A percentile compares a stretch with the other conserved stretches of the same genome.
These are phyloP conservation scores for Naematelia encephala DNA, from an alignment of 768 basidiomycete species.

Conservation along the genomic window DNA sequence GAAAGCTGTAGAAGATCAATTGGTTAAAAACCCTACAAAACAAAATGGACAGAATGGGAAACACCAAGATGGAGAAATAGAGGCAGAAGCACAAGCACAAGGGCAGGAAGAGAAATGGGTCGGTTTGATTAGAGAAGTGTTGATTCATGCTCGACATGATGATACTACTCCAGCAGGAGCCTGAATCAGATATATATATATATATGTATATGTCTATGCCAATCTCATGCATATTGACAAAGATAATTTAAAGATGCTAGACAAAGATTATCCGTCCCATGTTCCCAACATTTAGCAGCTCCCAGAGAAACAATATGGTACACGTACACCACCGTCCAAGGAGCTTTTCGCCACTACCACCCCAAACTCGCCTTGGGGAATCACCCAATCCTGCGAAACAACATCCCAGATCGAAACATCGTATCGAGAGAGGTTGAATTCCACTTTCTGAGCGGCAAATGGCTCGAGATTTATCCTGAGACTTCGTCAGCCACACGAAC, in stretches of 20 bases:
- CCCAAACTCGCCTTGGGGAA: conserved; percentile 38
- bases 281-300: too few species aligned
- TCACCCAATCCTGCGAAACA: conserved; percentile 37
- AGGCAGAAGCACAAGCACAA: conserved; percentile 49
- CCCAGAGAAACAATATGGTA: conserved; percentile 14
- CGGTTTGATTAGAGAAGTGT: conserved; percentile 64
- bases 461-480: conserved; percentile 42
- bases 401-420: conserved; percentile 49
- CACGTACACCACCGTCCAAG: conserved; percentile 26
- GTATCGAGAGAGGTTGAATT: conserved; percentile 42
- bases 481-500: conserved; percentile 2
- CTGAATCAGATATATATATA: too few species aligned
- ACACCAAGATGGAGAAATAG: too few species aligned
- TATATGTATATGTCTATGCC: too few species aligned
- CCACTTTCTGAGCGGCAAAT: conserved; percentile 27
- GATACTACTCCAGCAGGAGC: conserved; percentile 2
- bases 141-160: conserved; percentile 54
- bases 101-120: conserved; percentile 61
- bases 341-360: conserved; percentile 37
- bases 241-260: too few species aligned
- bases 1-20: conserved; percentile 59
- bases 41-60: too few species aligned
- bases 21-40: too few species aligned
- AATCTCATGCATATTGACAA: too few species aligned
- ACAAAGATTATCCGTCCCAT: too few species aligned